Evolutionary conservation across 169 alveolate genomes (phyloP).

Genomic region (Plasmodium gaboni): DNA sequence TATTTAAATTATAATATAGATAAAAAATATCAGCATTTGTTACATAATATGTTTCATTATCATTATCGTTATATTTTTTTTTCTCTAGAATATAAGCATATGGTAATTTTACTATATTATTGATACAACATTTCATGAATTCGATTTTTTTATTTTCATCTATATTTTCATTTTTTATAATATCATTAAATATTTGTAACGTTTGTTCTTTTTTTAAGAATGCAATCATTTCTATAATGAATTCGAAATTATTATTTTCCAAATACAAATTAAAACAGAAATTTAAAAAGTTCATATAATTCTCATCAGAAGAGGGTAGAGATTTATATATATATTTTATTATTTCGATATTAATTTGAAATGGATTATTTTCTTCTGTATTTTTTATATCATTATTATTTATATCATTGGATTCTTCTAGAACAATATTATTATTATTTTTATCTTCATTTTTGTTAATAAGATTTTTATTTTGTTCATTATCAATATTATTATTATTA

Average conservation of each 20-base stretch:
- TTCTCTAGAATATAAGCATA: constrained; percentile 49
- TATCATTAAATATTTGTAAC: constrained; percentile 66
- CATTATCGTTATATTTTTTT: constrained; percentile 39
- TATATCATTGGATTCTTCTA: background rate
- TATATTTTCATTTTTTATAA: constrained; percentile 43
- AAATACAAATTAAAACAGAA: constrained; percentile 64
- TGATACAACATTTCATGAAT: constrained; percentile 41
- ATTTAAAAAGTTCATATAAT: constrained; percentile 35
- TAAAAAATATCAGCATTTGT: constrained; percentile 74
- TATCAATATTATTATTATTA: background rate
- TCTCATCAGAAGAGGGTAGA: constrained; percentile 29
- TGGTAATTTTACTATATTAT: constrained; percentile 65
- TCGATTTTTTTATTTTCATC: constrained; percentile 71
- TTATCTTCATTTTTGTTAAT: constrained; percentile 7
- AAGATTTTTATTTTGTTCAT: background rate
- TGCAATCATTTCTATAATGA: constrained; percentile 65
- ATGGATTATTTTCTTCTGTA: constrained; percentile 21
- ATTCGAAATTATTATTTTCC: constrained; percentile 56
- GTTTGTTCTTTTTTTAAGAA: constrained; percentile 65
- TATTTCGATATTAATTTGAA: constrained; percentile 68
- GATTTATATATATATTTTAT: constrained; percentile 55
- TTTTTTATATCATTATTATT: constrained; percentile 3
- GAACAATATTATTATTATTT: background rate
- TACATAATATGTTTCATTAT: constrained; percentile 72
- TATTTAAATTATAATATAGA: constrained; percentile 67